Conservation (phyloP, 139 green algal species). For the Coelastrella sp. region DNA sequence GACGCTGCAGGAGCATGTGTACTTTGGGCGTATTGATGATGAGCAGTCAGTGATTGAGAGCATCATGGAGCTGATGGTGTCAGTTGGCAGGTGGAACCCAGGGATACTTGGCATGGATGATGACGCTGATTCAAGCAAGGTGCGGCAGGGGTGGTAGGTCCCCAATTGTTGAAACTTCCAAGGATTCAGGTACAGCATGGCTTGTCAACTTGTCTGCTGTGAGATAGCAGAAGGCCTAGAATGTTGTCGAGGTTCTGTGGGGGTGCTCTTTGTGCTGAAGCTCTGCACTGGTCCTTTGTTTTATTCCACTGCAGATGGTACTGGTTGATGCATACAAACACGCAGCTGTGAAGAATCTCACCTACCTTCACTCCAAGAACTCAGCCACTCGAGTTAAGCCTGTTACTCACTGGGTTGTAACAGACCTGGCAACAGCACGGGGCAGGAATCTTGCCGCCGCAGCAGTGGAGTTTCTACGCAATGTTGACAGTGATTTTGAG, state of each 20-base stretch:
- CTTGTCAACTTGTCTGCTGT: too few relatives aligned
- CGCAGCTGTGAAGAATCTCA: neutral
- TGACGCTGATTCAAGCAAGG: neutral
- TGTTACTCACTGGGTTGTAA: conserved; percentile 78
- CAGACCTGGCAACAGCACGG: conserved; percentile 57
- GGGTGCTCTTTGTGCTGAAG: too few relatives aligned
- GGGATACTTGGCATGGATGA: conserved; percentile 47
- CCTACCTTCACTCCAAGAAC: conserved; percentile 59
- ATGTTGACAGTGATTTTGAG: conserved; percentile 36
- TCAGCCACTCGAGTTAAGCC: conserved; percentile 48
- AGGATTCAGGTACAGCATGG: too few relatives aligned
- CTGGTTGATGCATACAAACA: neutral
- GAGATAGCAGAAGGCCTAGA: too few relatives aligned
- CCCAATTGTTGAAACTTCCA: neutral
- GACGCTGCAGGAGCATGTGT: conserved; percentile 55
- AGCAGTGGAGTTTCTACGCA: conserved; percentile 42
- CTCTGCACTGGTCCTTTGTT: neutral
- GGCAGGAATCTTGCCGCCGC: conserved; percentile 42
- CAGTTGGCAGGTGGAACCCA: conserved; percentile 64
- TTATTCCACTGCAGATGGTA: neutral
- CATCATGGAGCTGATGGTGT: conserved; percentile 62
- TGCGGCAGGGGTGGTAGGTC: neutral
- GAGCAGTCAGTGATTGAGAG: conserved; percentile 59
- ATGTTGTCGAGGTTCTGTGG: too few relatives aligned
- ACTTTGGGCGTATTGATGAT: conserved; percentile 32